Evolutionary conservation across 1,139 yeast genomes (phyloP).

Genomic region (Nakaseomyces glabratus): DNA sequence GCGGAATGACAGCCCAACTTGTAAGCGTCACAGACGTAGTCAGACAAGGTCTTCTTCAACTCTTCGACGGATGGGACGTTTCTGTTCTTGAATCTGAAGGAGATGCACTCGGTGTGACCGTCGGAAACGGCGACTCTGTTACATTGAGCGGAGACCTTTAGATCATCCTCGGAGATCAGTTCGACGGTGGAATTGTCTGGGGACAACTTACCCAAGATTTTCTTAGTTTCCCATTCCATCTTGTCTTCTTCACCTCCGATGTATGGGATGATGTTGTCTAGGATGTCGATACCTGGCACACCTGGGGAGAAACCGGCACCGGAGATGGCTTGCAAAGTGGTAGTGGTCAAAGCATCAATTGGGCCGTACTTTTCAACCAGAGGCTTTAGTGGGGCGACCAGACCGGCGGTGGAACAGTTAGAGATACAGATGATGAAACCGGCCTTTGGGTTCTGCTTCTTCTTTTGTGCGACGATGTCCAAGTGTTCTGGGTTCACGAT

Average conservation of each 20-base stretch:
- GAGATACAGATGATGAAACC: slow-evolving; percentile 93
- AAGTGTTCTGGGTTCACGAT: slow-evolving; percentile 93
- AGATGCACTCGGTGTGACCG: slow-evolving; percentile 95
- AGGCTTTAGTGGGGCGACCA: slow-evolving; percentile 94
- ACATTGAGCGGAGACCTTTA: slow-evolving; percentile 91
- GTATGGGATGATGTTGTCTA: slow-evolving; percentile 90
- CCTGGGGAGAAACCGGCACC: slow-evolving; percentile 99
- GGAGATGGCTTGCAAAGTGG: slow-evolving; percentile 93
- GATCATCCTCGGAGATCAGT: slow-evolving; percentile 56
- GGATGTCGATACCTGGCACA: slow-evolving; percentile 86
- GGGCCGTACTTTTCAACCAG: slow-evolving; percentile 85
- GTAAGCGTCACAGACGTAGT: slow-evolving; percentile 79
- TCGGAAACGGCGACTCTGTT: slow-evolving; percentile 95
- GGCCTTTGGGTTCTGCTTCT: slow-evolving; percentile 47
- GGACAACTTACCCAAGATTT: slow-evolving; percentile 64
- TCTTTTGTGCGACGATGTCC: slow-evolving; percentile 57
- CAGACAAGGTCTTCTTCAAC: slow-evolving; percentile 58
- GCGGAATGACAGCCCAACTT: slow-evolving; percentile 79
- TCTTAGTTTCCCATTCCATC: slow-evolving; percentile 96
- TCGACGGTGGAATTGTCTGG: slow-evolving; percentile 49
- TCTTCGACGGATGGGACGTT: slow-evolving; percentile 71
- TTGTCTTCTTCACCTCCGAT: slow-evolving; percentile 97
- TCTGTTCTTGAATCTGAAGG: slow-evolving; percentile 70
- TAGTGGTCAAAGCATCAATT: slow-evolving; percentile 72
- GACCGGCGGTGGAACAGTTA: slow-evolving; percentile 96